These are phyloP conservation scores for Pseudoperonospora humuli DNA, from an alignment of 352 stramenopile species.

Conservation along the genomic window DNA sequence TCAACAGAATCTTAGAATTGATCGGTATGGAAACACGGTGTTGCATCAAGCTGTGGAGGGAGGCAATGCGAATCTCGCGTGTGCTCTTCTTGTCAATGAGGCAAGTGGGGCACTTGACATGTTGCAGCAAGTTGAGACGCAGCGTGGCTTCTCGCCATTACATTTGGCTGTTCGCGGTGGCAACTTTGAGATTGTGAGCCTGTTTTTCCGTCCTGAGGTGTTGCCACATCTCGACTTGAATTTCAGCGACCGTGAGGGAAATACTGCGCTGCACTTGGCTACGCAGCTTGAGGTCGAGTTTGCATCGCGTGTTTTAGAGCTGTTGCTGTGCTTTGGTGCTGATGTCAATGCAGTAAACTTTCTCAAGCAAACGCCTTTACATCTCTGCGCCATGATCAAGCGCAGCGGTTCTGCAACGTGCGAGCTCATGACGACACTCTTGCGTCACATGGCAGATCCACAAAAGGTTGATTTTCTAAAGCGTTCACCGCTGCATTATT, in stretches of 20 bases:
- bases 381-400: constrained; percentile 67
- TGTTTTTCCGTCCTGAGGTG: constrained; percentile 75
- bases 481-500: constrained; percentile 68
- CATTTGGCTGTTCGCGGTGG: constrained; percentile 54
- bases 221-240: constrained; percentile 60
- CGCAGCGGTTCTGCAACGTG: constrained; percentile 29
- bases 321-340: constrained; percentile 63
- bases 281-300: constrained; percentile 52
- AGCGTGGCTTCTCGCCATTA: constrained; percentile 50
- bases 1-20: constrained; percentile 26
- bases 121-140: constrained; percentile 44
- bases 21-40: constrained; percentile 52
- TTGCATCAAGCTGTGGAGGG: constrained; percentile 39
- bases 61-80: constrained; percentile 40
- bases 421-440: constrained; percentile 53
- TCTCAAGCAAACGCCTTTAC: constrained; percentile 64
- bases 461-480: constrained; percentile 58
- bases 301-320: constrained; percentile 54
- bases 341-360: constrained; percentile 56
- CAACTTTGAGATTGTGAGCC: constrained; percentile 52
- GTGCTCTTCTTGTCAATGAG: constrained; percentile 41
- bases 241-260: constrained; percentile 57
- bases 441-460: constrained; percentile 49
- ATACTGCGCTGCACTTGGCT: constrained; percentile 58
- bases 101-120: constrained; percentile 32